These are phyloP conservation scores for Candida arabinofermentans DNA, from an alignment of 805 yeast species.

Conservation along the genomic window DNA sequence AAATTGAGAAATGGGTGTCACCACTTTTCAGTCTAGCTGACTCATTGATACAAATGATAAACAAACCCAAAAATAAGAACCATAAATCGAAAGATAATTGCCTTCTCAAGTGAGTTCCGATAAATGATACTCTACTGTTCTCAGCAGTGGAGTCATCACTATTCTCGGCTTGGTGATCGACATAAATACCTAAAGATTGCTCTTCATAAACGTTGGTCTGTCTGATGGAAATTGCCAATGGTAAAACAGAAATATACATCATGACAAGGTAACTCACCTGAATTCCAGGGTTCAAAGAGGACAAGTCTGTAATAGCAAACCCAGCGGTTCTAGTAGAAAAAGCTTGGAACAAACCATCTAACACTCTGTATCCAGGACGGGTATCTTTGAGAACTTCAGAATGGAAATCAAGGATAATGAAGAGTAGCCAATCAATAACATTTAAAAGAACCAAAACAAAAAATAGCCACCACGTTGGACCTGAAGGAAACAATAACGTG, in stretches of 20 bases:
- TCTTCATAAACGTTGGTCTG: conserved; percentile 98
- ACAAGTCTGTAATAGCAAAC: conserved; percentile 65
- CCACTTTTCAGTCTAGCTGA: conserved; percentile 51
- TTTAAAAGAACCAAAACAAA: conserved; percentile 70
- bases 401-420: conserved; percentile 70
- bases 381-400: conserved; percentile 47
- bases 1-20: conserved; percentile 54
- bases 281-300: conserved; percentile 79
- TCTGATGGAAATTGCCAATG: conserved; percentile 93
- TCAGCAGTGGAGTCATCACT: conserved; percentile 34
- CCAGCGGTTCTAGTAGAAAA: conserved; percentile 95
- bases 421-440: conserved; percentile 72
- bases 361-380: conserved; percentile 62
- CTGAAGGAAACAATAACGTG: conserved; percentile 84
- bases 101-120: conserved; percentile 83
- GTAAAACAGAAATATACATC: conserved; percentile 98
- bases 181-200: conserved; percentile 89
- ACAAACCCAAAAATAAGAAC: conserved; percentile 84
- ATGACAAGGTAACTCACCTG: conserved; percentile 91
- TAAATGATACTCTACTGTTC: conserved; percentile 53
- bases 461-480: conserved; percentile 94
- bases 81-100: conserved; percentile 93
- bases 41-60: conserved; percentile 84
- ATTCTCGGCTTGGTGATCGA: conserved; percentile 28
- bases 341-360: conserved; percentile 88